Conservation (phyloP, 78 protist genomes). For the Bodo saltans region DNA sequence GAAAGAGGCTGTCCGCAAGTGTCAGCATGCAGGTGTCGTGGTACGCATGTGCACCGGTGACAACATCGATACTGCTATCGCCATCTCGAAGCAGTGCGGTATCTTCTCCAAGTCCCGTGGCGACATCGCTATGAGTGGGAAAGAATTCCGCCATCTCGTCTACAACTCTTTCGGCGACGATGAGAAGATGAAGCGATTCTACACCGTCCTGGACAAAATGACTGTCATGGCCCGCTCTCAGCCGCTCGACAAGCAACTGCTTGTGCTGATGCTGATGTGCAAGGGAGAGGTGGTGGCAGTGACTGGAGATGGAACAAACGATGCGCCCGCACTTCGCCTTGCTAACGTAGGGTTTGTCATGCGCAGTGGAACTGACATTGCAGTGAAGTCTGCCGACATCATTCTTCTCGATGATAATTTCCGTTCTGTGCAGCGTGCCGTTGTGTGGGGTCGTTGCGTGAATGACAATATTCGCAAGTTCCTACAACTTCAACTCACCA, state of each 20-base stretch:
- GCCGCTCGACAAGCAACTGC: conserved; percentile 75
- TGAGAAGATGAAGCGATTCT: conserved; percentile 27
- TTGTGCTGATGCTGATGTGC: conserved; percentile 58
- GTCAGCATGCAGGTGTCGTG: conserved; percentile 69
- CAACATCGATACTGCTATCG: conserved; percentile 75
- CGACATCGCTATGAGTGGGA: conserved; percentile 64
- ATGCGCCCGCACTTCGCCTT: conserved; percentile 77
- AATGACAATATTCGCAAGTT: conserved; percentile 72
- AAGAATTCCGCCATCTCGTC: conserved; percentile 42
- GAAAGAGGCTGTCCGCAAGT: conserved; percentile 51
- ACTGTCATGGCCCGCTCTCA: conserved; percentile 83
- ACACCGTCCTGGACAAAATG: conserved; percentile 46
- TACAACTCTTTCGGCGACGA: conserved; percentile 41
- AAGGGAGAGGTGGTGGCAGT: conserved; percentile 83
- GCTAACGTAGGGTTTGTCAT: conserved; percentile 87
- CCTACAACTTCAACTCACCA: conserved; percentile 72
- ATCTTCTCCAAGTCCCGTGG: conserved; percentile 11
- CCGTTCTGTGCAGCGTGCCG: conserved; percentile 61
- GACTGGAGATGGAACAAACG: conserved; percentile 86
- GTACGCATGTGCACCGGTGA: conserved; percentile 86
- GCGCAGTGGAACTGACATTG: conserved; percentile 82
- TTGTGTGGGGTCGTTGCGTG: conserved; percentile 64
- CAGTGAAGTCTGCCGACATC: conserved; percentile 87
- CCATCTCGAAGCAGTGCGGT: conserved; percentile 72
- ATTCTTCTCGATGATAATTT: conserved; percentile 88